phyloP scores from a whole-genome alignment of 1,284 basidiomycete species.

The Mrakiaceae sp. region DNA sequence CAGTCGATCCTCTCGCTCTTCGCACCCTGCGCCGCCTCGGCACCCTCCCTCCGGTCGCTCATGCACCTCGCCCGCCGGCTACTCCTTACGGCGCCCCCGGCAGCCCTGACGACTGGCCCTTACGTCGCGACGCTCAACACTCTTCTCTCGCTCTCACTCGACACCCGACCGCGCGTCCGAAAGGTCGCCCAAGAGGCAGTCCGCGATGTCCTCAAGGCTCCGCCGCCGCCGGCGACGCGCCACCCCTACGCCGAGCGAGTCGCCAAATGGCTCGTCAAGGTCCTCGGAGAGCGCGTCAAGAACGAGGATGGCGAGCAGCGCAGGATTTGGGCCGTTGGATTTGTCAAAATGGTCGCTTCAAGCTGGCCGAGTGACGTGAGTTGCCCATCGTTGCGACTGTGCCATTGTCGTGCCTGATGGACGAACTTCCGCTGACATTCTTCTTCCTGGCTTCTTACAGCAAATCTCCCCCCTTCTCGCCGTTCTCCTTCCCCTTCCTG shows the following conservation, averaged over 20 bases:
- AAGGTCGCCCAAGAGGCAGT: slow-evolving; percentile 81
- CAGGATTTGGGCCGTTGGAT: slow-evolving; percentile 68
- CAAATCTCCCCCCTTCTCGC: slow-evolving; percentile 74
- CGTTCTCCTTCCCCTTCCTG: slow-evolving; percentile 50
- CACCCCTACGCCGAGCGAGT: slow-evolving; percentile 79
- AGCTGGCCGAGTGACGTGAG: slow-evolving; percentile 52
- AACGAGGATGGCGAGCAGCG: slow-evolving; percentile 49
- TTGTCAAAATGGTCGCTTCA: slow-evolving; percentile 49
- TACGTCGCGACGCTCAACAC: slow-evolving; percentile 43
- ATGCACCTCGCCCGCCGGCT: slow-evolving; percentile 51
- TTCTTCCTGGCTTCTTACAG: slow-evolving; percentile 60
- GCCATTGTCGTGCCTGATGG: neutral
- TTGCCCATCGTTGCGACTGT: neutral
- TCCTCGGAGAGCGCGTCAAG: slow-evolving; percentile 55
- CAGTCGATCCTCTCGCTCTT: slow-evolving; percentile 23
- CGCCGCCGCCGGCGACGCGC: slow-evolving; percentile 58
- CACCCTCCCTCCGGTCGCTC: slow-evolving; percentile 32
- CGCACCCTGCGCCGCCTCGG: slow-evolving; percentile 23
- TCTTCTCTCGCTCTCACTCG: slow-evolving; percentile 70
- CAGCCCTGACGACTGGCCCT: slow-evolving; percentile 36
- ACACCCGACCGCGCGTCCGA: slow-evolving; percentile 86
- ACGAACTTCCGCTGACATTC: slow-evolving; percentile 6
- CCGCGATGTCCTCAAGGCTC: slow-evolving; percentile 57
- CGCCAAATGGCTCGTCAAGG: slow-evolving; percentile 62
- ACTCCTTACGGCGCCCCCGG: slow-evolving; percentile 56